Evolutionary conservation across 106 monocot genomes (phyloP).

Genomic region (Chionographis japonica): DNA sequence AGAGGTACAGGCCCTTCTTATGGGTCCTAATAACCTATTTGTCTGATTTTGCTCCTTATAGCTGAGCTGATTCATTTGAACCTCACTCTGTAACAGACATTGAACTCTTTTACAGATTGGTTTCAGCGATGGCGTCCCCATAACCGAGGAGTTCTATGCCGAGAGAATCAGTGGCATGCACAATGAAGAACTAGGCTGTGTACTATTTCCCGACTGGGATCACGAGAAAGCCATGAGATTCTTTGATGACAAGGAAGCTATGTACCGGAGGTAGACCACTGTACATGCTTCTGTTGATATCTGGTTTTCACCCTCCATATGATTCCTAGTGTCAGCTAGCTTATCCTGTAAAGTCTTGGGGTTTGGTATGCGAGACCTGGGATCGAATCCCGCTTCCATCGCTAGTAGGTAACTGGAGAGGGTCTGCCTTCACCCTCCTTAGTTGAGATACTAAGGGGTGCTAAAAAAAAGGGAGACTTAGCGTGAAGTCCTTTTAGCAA

Average conservation of each 20-base stretch:
- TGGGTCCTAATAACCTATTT: too few relatives aligned
- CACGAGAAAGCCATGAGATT: slow-evolving; percentile 50
- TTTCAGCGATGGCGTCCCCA: slow-evolving; percentile 62
- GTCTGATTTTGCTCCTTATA: too few relatives aligned
- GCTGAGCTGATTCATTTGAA: background rate
- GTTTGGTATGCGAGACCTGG: too few relatives aligned
- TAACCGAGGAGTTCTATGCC: slow-evolving; percentile 51
- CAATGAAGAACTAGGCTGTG: slow-evolving; percentile 45
- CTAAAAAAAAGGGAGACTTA: too few relatives aligned
- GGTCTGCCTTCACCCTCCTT: too few relatives aligned
- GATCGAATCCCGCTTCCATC: too few relatives aligned
- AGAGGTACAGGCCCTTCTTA: slow-evolving; percentile 20
- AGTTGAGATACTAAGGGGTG: too few relatives aligned
- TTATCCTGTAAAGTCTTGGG: background rate
- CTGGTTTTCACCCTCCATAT: background rate
- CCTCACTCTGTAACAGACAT: background rate
- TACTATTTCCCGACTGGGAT: slow-evolving; percentile 70
- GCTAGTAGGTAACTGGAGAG: too few relatives aligned
- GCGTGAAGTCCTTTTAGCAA: too few relatives aligned
- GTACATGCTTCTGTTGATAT: background rate
- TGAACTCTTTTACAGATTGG: slow-evolving; percentile 35
- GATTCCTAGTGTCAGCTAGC: background rate
- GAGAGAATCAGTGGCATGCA: slow-evolving; percentile 60
- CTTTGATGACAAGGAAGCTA: slow-evolving; percentile 72
- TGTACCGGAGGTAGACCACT: slow-evolving; percentile 50